Percentiles rank a stretch among this genome's conserved stretches.
Conservation (phyloP, 2,329 filamentous ascomycete species). For the Colletotrichum sp. region DNA sequence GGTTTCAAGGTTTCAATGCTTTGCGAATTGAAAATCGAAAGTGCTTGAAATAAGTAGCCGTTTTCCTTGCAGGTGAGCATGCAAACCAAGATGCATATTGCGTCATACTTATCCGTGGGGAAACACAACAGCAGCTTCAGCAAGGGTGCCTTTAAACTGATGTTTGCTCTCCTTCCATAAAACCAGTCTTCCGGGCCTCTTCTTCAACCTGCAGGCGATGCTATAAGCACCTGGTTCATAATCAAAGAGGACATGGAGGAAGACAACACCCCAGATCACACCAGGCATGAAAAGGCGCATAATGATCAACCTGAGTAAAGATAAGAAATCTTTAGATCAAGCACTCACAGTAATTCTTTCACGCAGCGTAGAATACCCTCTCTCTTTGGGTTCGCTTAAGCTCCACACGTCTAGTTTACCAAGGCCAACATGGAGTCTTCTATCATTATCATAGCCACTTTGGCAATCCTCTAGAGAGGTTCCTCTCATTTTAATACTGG, state of each 20-base stretch:
- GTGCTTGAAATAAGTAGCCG: background rate
- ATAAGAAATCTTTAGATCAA: background rate
- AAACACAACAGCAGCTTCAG: background rate
- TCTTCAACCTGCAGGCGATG: accelerated
- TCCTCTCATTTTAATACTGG: background rate
- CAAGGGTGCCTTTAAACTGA: background rate
- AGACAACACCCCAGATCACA: background rate
- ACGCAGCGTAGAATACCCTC: background rate
- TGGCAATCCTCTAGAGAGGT: background rate
- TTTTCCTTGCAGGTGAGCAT: background rate
- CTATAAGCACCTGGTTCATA: accelerated
- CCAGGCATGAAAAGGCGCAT: background rate
- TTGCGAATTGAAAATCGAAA: background rate
- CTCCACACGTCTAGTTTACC: background rate
- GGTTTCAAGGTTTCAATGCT: background rate
- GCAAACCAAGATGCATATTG: background rate
- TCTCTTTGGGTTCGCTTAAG: background rate
- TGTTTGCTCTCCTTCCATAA: background rate
- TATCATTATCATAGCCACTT: background rate
- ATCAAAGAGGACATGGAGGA: background rate
- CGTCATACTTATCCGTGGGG: background rate
- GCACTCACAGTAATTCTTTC: background rate
- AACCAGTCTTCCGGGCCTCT: background rate
- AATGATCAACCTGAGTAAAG: background rate
- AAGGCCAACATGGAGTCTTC: background rate